phyloP scores from a whole-genome alignment of 352 stramenopile species.

The Discostella stelligera region DNA sequence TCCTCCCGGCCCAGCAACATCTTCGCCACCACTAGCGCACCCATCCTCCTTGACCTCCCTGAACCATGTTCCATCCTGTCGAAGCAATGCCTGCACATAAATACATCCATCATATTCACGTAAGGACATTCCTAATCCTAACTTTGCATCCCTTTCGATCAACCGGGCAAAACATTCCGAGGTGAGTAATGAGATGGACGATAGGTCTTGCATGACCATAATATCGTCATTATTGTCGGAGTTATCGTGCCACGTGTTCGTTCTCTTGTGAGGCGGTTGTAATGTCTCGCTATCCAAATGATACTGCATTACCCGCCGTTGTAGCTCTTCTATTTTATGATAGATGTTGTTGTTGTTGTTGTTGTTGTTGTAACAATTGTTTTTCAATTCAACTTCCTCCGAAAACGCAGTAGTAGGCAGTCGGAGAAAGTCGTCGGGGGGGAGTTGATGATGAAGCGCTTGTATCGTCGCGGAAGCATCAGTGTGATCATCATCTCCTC shows the following conservation, averaged over 20 bases:
- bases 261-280: not conserved
- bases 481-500: not conserved
- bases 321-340: conserved; percentile 27
- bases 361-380: conserved; percentile 5
- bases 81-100: conserved; percentile 52
- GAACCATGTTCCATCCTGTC: conserved; percentile 29
- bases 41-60: conserved; percentile 4
- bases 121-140: conserved; percentile 73
- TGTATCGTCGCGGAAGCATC: not conserved
- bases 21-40: not conserved
- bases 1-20: conserved; percentile 40
- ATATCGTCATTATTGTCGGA: not conserved
- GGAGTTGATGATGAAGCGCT: not conserved
- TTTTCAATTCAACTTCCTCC: too few relatives aligned
- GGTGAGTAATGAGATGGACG: conserved; percentile 9
- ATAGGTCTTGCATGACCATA: conserved; percentile 12
- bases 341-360: not conserved
- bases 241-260: not conserved
- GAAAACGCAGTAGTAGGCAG: conserved; percentile 16
- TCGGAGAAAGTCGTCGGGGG: not conserved
- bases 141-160: conserved; percentile 52
- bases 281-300: conserved; percentile 22
- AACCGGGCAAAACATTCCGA: conserved; percentile 44
- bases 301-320: conserved; percentile 25
- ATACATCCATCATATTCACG: conserved; percentile 45